A percentile compares a stretch with the other conserved stretches of the same genome.
phyloP scores from a whole-genome alignment of 2,329 filamentous ascomycete genomes.

The Dothistroma pini region DNA sequence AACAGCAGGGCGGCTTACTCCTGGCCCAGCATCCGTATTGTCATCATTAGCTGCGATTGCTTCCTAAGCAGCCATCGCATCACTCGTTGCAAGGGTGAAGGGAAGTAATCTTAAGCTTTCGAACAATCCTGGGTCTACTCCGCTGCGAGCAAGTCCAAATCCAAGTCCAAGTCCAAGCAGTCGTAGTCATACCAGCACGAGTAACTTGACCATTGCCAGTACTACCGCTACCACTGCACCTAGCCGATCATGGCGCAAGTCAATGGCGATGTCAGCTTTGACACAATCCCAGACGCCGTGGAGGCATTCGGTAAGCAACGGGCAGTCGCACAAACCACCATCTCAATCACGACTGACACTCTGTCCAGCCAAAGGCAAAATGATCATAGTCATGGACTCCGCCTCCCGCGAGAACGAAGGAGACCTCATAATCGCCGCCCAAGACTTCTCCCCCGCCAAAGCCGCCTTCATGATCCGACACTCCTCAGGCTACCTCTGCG shows the following conservation, averaged over 20 bases:
- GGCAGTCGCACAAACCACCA: background rate
- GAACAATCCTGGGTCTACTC: conserved; percentile 5
- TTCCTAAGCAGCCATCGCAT: background rate
- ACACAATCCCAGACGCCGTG: conserved; percentile 46
- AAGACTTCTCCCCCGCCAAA: conserved; percentile 78
- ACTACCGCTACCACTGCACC: background rate
- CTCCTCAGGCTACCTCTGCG: conserved; percentile 86
- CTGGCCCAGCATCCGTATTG: background rate
- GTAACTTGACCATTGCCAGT: background rate
- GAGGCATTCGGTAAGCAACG: conserved; percentile 40
- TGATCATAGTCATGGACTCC: conserved; percentile 93
- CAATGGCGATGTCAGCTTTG: conserved; percentile 37
- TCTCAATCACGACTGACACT: conserved; percentile 2
- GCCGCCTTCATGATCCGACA: conserved; percentile 96
- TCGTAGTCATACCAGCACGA: background rate
- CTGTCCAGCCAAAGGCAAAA: conserved; percentile 59
- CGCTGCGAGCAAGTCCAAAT: background rate
- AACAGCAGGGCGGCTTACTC: background rate
- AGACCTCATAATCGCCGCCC: conserved; percentile 91
- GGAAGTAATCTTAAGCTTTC: conserved; percentile 8
- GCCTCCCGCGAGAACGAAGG: conserved; percentile 94
- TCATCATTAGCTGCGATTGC: background rate
- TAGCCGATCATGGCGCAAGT: conserved; percentile 23
- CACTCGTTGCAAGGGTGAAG: background rate
- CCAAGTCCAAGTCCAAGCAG: background rate